Percentiles rank a stretch among this genome's conserved stretches.
These are phyloP conservation scores for Phytophthora fragariae DNA, from an alignment of 352 stramenopile genomes.

Conservation along the genomic window DNA sequence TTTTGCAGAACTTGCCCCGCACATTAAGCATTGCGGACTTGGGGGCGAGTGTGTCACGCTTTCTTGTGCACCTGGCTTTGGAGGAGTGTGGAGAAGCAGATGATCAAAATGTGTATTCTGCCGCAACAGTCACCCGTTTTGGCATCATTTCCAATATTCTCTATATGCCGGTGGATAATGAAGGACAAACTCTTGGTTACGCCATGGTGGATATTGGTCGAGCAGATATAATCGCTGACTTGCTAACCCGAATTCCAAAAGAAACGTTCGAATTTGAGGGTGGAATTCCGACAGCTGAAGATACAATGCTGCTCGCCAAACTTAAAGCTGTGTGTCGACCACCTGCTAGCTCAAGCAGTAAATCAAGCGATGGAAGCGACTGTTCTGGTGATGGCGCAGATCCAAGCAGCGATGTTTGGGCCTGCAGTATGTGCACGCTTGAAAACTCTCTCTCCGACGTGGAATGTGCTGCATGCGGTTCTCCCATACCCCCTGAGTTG, in stretches of 20 bases:
- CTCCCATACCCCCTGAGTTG: conserved; percentile 60
- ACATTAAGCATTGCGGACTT: conserved; percentile 58
- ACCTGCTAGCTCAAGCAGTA: conserved; percentile 15
- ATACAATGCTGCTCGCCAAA: conserved; percentile 47
- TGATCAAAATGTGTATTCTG: conserved; percentile 78
- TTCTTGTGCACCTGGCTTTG: conserved; percentile 68
- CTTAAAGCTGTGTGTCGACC: conserved; percentile 39
- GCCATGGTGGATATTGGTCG: conserved; percentile 75
- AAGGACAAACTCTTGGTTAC: conserved; percentile 61
- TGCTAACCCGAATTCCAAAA: conserved; percentile 54
- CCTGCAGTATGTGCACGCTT: conserved; percentile 70
- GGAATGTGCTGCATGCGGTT: conserved; percentile 74
- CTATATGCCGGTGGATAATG: conserved; percentile 58
- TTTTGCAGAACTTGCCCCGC: conserved; percentile 75
- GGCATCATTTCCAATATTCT: conserved; percentile 70
- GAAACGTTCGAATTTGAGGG: conserved; percentile 73
- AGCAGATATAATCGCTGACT: conserved; percentile 64
- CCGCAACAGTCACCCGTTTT: conserved; percentile 65
- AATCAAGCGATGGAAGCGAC: conserved; percentile 25
- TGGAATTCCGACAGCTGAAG: conserved; percentile 48
- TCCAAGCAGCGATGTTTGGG: conserved; percentile 55
- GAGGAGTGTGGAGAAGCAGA: conserved; percentile 83
- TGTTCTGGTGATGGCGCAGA: conserved; percentile 20
- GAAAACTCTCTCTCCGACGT: conserved; percentile 67
- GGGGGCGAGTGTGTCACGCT: conserved; percentile 53